Conservation (phyloP, 2,329 filamentous ascomycete species). For the Ilyonectria destructans region DNA sequence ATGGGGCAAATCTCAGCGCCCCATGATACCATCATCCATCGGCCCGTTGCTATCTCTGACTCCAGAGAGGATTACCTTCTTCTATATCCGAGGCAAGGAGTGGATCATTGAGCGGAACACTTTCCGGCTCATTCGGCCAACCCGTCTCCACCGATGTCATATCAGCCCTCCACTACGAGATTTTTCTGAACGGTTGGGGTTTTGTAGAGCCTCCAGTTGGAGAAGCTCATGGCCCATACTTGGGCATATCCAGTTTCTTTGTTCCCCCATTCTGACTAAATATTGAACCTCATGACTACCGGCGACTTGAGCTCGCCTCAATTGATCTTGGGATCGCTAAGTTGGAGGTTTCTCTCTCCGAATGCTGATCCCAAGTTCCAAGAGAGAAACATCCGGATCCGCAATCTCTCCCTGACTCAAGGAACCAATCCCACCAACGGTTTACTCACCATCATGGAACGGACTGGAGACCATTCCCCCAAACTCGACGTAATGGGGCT, state of each 20-base stretch:
- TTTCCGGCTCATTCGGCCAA: constrained; percentile 14
- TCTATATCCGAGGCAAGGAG: constrained; percentile 12
- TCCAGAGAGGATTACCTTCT: neutral
- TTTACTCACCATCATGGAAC: constrained; percentile 29
- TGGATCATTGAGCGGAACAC: constrained; percentile 12
- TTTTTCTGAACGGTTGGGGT: neutral
- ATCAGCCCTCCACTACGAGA: constrained; percentile 4
- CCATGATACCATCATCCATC: constrained; percentile 16
- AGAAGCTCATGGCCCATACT: constrained; percentile 1
- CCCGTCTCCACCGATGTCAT: constrained; percentile 15
- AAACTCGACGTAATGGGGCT: constrained; percentile 31
- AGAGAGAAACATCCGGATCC: constrained; percentile 3
- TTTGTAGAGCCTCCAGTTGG: constrained; percentile 19
- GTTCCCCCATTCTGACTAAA: neutral
- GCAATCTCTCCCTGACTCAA: neutral
- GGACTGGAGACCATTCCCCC: constrained; percentile 2
- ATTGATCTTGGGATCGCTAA: neutral
- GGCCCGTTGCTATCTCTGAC: neutral
- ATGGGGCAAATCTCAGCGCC: neutral
- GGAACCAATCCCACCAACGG: constrained; percentile 29
- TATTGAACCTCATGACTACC: neutral
- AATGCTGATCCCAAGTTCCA: neutral
- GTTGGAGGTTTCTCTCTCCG: neutral
- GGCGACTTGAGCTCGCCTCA: neutral
- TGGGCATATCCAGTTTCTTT: neutral